Evolutionary conservation across 164 flowering plant genomes (phyloP), one percentile per base, ranked within the genome.

Genomic region (Magnolia officinalis): DNA sequence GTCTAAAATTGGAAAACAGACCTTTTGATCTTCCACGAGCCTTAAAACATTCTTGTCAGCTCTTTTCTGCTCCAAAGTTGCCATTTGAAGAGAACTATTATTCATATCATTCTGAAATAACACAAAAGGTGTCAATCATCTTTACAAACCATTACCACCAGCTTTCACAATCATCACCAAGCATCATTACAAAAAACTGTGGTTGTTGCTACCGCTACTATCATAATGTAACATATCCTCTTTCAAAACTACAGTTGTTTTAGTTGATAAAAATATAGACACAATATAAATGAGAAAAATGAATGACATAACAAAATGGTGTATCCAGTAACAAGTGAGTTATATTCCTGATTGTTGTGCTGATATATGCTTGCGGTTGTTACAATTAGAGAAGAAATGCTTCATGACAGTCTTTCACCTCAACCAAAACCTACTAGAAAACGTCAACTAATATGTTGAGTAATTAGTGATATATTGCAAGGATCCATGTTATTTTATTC

Each of bases 11-110:
- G 18, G 61, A 55, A 21, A 75, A 23, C 51, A 70, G 1, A 93
- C 98, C 93, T 89, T 86, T 5, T 95, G 97, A 13, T 83, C 87
- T 74, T 88, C 89, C 1, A 90, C 91, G 65, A 95, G 82, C 72
- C 73, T 84, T 77, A 88, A 19, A 69, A 93, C 67, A 23, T 83
- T 84, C 75, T 95, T 88, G 77, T 91, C 89, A 26, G 89, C 92
- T 74, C 80, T 89, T 72, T 80, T 82, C 76, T 92, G 96, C 79
- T 88, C 97, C 83, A 81, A 50, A 50, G 81, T 81, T 16, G 97
- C 98, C 80, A 66, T 82, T 71, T 89, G 71, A 68, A 83, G 79
- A 26, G 83, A 78, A 29, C 26, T 73, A 59, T 80, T 80, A 66
- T 45, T 80, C 23, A 29, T 50, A 6, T 80, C 88, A 86, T 88